Conservation (phyloP, 345 rosid species). For the Linum usitatissimum region DNA sequence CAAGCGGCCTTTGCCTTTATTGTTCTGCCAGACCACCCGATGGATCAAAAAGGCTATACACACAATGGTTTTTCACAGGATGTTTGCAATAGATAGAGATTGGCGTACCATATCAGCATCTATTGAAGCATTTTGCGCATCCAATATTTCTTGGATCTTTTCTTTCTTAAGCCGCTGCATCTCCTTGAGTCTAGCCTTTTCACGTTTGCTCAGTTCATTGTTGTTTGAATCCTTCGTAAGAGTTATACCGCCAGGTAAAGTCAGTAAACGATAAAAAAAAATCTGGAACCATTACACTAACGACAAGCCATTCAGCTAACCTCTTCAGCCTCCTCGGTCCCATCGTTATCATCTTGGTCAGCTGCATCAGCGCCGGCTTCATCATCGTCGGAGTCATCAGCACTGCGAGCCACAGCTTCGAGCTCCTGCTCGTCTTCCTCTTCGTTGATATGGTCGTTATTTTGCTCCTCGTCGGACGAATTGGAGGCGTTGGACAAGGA, state of each 20-base stretch:
- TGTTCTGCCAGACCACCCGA: slow-evolving; percentile 43
- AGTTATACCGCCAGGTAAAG: neutral
- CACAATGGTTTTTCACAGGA: neutral
- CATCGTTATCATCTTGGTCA: slow-evolving; percentile 21
- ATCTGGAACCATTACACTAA: neutral
- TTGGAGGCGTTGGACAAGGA: slow-evolving; percentile 39
- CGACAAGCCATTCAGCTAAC: slow-evolving; percentile 14
- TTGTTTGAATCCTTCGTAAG: slow-evolving; percentile 37
- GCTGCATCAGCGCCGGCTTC: slow-evolving; percentile 16
- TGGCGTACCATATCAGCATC: slow-evolving; percentile 85
- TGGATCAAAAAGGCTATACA: slow-evolving; percentile 5
- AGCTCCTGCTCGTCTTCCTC: slow-evolving; percentile 93
- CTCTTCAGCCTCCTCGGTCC: slow-evolving; percentile 33
- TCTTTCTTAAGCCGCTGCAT: slow-evolving; percentile 85
- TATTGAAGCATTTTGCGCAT: slow-evolving; percentile 77
- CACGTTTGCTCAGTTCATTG: slow-evolving; percentile 70
- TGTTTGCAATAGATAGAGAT: neutral
- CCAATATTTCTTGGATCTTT: slow-evolving; percentile 89
- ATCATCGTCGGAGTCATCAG: slow-evolving; percentile 55
- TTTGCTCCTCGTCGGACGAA: slow-evolving; percentile 57
- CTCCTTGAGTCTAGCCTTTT: slow-evolving; percentile 72
- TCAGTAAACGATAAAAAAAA: neutral
- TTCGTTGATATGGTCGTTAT: slow-evolving; percentile 48
- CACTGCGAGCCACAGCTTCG: slow-evolving; percentile 90
- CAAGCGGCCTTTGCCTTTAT: slow-evolving; percentile 75